Conservation (phyloP, 441 rosid species). For the Geranium incanum region DNA sequence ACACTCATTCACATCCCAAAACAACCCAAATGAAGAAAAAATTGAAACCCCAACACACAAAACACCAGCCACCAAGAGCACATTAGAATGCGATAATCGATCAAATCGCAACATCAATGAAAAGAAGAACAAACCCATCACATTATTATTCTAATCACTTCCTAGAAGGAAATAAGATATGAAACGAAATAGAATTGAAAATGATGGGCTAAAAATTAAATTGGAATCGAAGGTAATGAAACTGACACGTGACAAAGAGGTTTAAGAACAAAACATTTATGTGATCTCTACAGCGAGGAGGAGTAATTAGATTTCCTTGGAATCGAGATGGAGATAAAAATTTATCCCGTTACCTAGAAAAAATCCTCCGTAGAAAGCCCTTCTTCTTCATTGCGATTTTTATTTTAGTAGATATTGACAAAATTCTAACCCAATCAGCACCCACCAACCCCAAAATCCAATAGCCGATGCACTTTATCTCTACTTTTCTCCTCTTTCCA, state of each 20-base stretch:
- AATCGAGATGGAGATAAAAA: conserved; percentile 11
- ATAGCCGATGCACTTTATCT: too few species aligned
- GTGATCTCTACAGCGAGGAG: conserved; percentile 19
- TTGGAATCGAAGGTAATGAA: conserved; percentile 12
- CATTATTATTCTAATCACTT: background rate
- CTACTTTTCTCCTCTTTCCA: too few species aligned
- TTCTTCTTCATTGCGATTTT: too few species aligned
- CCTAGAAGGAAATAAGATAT: background rate
- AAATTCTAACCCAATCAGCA: too few species aligned
- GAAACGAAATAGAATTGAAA: background rate
- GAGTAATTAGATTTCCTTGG: conserved; percentile 11
- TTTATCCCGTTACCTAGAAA: too few species aligned
- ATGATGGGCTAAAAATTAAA: background rate
- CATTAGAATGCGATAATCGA: conserved; percentile 32
- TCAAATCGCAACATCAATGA: conserved; percentile 3
- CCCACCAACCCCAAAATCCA: too few species aligned
- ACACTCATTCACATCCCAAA: background rate
- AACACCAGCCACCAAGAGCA: conserved; percentile 22
- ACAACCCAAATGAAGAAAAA: background rate
- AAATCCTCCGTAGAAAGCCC: too few species aligned
- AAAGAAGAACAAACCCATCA: background rate
- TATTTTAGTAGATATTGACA: too few species aligned
- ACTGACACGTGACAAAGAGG: conserved; percentile 10
- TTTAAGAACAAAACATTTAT: conserved; percentile 10
- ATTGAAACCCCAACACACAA: conserved; percentile 13